These are phyloP conservation scores for Cyberlindnera lachancei DNA, from an alignment of 805 yeast species.

Conservation along the genomic window DNA sequence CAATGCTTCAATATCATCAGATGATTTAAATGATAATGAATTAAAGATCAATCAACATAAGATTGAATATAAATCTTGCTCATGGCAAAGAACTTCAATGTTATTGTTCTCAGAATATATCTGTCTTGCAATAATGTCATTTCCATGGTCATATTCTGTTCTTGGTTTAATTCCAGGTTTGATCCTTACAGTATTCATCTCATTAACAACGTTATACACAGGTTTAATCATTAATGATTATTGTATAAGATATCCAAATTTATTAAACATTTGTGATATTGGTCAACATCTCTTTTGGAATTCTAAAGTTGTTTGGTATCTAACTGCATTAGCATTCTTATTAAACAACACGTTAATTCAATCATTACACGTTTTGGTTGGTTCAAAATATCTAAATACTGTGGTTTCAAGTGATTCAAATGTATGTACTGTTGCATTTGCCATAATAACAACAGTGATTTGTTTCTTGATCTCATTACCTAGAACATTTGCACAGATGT, in stretches of 20 bases:
- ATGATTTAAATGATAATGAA: too few species aligned
- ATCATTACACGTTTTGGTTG: slow-evolving; percentile 52
- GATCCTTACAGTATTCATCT: slow-evolving; percentile 43
- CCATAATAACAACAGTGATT: slow-evolving; percentile 39
- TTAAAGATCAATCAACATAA: too few species aligned
- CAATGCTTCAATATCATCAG: too few species aligned
- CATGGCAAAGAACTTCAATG: slow-evolving; percentile 57
- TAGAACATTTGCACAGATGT: slow-evolving; percentile 46
- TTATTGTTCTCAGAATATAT: slow-evolving; percentile 52
- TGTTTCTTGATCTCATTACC: slow-evolving; percentile 49
- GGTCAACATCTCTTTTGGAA: slow-evolving; percentile 52
- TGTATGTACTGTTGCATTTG: slow-evolving; percentile 45
- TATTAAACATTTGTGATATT: slow-evolving; percentile 49
- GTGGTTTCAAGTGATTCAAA: slow-evolving; percentile 40
- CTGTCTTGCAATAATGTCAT: slow-evolving; percentile 57
- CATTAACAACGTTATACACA: slow-evolving; percentile 45
- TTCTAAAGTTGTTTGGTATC: slow-evolving; percentile 44
- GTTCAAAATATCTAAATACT: slow-evolving; percentile 53
- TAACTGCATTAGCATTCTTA: slow-evolving; percentile 47
- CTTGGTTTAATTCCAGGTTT: slow-evolving; percentile 53
- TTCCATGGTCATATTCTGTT: slow-evolving; percentile 58
- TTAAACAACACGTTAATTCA: slow-evolving; percentile 51
- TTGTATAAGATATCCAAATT: slow-evolving; percentile 44
- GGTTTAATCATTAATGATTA: slow-evolving; percentile 48
- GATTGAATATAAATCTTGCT: slow-evolving; percentile 44